A percentile compares a stretch with the other conserved stretches of the same genome.
Conservation (phyloP, 208 protist species). For the Acanthamoeba lenticulata region DNA sequence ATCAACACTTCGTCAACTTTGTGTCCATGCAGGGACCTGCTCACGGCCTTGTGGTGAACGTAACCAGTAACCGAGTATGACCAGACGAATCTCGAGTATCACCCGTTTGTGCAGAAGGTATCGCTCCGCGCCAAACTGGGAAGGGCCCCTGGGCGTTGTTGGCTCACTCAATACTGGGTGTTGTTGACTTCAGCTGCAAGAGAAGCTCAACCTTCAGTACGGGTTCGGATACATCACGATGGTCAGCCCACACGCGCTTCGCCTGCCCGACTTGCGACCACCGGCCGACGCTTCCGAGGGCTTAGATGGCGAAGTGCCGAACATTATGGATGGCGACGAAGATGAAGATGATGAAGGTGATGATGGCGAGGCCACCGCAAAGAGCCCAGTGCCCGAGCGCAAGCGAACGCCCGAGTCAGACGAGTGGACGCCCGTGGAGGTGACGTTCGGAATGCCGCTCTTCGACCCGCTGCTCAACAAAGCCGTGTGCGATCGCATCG, state of each 20-base stretch:
- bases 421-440: constrained; percentile 71
- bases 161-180: background rate
- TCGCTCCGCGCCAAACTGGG: too few relatives aligned
- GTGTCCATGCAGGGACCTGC: background rate
- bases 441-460: constrained; percentile 80
- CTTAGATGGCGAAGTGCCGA: background rate
- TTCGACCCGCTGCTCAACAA: constrained; percentile 72
- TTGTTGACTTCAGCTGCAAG: background rate
- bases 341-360: background rate
- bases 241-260: background rate
- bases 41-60: background rate
- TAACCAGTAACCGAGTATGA: constrained; percentile 38
- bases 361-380: background rate
- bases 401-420: background rate
- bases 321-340: background rate
- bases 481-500: constrained; percentile 73
- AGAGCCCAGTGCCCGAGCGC: background rate
- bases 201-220: background rate
- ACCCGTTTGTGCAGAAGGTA: constrained; percentile 53
- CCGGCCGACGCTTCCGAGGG: background rate
- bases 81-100: constrained; percentile 15
- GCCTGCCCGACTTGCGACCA: background rate
- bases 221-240: constrained; percentile 68
- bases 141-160: too few relatives aligned
- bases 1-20: background rate